Evolutionary conservation across 2,329 filamentous ascomycete species (phyloP).

Genomic region (Epichloe bromicola): DNA sequence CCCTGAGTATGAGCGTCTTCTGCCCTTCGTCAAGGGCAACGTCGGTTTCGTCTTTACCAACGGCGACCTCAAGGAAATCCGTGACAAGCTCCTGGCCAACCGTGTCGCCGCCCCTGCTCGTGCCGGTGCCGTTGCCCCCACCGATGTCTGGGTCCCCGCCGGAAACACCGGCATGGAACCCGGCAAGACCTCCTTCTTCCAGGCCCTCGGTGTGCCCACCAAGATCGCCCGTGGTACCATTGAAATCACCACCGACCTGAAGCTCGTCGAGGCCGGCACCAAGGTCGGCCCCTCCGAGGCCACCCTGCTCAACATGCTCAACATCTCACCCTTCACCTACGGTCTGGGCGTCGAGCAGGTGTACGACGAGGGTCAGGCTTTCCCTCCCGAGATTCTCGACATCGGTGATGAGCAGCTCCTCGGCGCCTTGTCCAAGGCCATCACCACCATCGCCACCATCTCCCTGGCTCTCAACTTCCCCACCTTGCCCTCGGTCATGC

Average conservation of each 20-base stretch:
- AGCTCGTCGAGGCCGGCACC: conserved; percentile 83
- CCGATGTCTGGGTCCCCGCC: conserved; percentile 87
- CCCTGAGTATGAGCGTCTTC: conserved; percentile 96
- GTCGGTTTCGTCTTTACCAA: conserved; percentile 99
- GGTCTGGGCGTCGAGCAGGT: conserved; percentile 94
- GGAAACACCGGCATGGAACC: conserved; percentile 99
- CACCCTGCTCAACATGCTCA: conserved; percentile 97
- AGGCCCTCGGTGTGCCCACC: conserved; percentile 99
- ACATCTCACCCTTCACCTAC: conserved; percentile 99
- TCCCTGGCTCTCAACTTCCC: conserved; percentile 92
- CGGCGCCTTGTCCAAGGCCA: conserved; percentile 64
- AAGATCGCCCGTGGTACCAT: conserved; percentile 99
- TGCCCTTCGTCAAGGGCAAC: conserved; percentile 93
- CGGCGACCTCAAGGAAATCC: conserved; percentile 77
- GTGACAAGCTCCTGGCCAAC: conserved; percentile 92
- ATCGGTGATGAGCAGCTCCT: conserved; percentile 92
- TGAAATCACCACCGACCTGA: conserved; percentile 96
- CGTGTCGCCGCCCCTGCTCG: conserved; percentile 94
- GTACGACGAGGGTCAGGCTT: conserved; percentile 94
- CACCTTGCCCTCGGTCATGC: conserved; percentile 88
- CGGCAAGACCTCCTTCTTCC: conserved; percentile 99
- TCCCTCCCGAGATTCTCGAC: conserved; percentile 76
- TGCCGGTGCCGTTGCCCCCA: conserved; percentile 91
- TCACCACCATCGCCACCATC: conserved; percentile 77
- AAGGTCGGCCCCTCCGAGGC: conserved; percentile 99